Percentiles rank a stretch among this genome's conserved stretches.
These are phyloP conservation scores for Peronospora tabacina DNA, from an alignment of 352 stramenopile genomes.

Conservation along the genomic window DNA sequence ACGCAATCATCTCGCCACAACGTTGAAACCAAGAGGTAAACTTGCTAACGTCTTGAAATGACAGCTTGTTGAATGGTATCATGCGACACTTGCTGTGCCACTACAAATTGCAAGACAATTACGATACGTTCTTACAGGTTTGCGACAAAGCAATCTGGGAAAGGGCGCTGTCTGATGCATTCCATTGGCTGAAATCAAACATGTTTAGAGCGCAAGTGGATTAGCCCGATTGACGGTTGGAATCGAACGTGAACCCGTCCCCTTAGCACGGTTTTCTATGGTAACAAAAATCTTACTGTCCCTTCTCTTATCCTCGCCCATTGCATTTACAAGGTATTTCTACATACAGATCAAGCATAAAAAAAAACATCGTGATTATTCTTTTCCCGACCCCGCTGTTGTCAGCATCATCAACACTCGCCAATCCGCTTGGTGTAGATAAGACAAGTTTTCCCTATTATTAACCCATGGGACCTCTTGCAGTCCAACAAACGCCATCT, in stretches of 20 bases:
- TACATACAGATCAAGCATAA: background rate
- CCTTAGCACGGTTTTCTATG: background rate
- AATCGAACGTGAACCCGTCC: constrained; percentile 4
- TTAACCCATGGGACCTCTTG: constrained; percentile 13
- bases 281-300: background rate
- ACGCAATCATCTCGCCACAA: background rate
- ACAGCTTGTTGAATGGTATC: background rate
- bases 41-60: background rate
- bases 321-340: background rate
- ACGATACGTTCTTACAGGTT: background rate
- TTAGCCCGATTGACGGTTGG: constrained; percentile 11
- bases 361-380: constrained; percentile 28
- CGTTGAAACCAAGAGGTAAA: background rate
- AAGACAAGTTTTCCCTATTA: background rate
- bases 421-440: constrained; percentile 16
- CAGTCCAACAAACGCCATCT: constrained; percentile 24
- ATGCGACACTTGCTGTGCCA: background rate
- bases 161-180: background rate
- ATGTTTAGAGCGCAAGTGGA: constrained; percentile 14
- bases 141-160: background rate
- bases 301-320: background rate
- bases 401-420: constrained; percentile 37
- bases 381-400: constrained; percentile 12
- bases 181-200: constrained; percentile 10
- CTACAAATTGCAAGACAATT: background rate